Base-by-base conservation (phyloP, 441 rosid genomes). In the Erodium moschatum region DNA sequence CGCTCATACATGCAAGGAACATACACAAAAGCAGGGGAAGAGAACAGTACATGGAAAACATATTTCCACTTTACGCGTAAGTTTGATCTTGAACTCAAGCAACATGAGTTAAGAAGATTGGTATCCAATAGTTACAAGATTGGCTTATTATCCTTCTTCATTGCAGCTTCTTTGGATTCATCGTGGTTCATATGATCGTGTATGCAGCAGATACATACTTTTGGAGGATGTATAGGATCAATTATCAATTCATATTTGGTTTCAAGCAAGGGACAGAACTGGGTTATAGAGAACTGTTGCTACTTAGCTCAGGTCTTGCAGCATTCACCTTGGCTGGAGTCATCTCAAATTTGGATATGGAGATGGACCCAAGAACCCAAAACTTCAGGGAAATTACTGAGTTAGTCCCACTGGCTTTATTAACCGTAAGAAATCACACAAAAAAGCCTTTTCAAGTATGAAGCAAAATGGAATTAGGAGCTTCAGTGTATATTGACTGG, bases 31-130 rank as follows among this genome's bases (percentile, higher is more conserved):
- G 86, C 61, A 67, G 72, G 11, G 89, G 86, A 2, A 61, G 84
- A 0, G 71, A 78, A 58, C 70, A 72, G 40, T 89, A 92, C 67
- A 92, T 88, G 97, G 85, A 79, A 63, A 92, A 81, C 72, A 87
- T 89, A 58, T 92, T 92, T 68, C 95, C 92, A 58, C 89, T 92
- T 35, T 88, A 89, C 76, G 82, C 90, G 96, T 84, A 73, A 80
- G 81, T 68, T 29, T 5, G 12, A 44, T 44, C 2, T 9, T 19
- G 5, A 33, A 0, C 8, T 8, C 19, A 18, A 31, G 35, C 35
- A 3, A 31, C 35, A 31, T 60, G 46, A 19, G 29, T 35, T 38
- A n/a, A 19, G 56, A n/a, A 19, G 56, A 42, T 33, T 56, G 10
- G 0, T 44, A 18, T 19, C 8, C 63, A 7, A 58, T 2, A 8